Evolutionary conservation across 805 yeast species (phyloP).

Genomic region (Myxozyma neglecta): DNA sequence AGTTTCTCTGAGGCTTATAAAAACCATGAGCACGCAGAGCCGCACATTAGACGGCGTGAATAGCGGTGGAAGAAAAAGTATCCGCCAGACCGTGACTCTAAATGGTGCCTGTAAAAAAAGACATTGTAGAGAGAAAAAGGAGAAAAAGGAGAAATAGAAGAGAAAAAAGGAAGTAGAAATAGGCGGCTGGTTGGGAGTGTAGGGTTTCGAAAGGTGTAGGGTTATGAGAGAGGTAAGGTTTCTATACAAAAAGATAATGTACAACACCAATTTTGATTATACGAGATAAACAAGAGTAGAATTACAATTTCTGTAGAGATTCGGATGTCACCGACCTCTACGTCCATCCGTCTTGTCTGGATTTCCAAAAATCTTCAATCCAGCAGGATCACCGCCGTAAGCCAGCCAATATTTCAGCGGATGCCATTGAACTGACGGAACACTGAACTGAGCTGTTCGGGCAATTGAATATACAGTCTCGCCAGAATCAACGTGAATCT

Average conservation of each 20-base stretch:
- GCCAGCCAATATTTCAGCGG: conserved; percentile 38
- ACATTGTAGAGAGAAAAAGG: conserved; percentile 6
- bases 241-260: not conserved
- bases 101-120: conserved; percentile 17
- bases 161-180: not conserved
- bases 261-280: not conserved
- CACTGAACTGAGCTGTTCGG: conserved; percentile 24
- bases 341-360: conserved; percentile 1
- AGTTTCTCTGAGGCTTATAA: conserved; percentile 6
- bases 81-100: conserved; percentile 16
- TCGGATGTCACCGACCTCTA: not conserved
- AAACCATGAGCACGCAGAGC: conserved; percentile 17
- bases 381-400: conserved; percentile 37
- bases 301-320: too few species aligned
- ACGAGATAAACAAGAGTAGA: not conserved
- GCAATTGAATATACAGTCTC: conserved; percentile 32
- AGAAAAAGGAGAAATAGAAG: not conserved
- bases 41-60: conserved; percentile 6
- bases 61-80: not conserved
- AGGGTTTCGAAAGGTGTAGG: not conserved
- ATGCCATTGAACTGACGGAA: conserved; percentile 40
- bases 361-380: conserved; percentile 22
- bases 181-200: not conserved
- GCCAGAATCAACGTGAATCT: conserved; percentile 39
- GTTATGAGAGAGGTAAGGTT: not conserved